Conservation (phyloP, 1,284 basidiomycete genomes). For the Sporisorium scitamineum region DNA sequence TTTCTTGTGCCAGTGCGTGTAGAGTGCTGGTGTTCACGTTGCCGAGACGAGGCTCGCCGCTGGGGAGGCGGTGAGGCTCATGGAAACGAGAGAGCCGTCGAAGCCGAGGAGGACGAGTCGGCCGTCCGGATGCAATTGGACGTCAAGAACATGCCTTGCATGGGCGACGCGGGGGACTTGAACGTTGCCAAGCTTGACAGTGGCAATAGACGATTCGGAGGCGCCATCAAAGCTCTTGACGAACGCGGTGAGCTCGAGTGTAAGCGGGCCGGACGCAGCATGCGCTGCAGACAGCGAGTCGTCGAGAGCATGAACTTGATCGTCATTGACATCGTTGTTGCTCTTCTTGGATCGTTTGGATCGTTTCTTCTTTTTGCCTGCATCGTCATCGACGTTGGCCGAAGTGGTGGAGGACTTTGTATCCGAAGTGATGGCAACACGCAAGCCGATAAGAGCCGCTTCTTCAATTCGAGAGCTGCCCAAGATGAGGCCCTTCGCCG, state of each 20-base stretch:
- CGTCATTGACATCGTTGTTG: slow-evolving; percentile 10
- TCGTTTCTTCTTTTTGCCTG: slow-evolving; percentile 42
- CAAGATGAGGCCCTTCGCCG: slow-evolving; percentile 29
- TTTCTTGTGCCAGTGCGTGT: slow-evolving; percentile 19
- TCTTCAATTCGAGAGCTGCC: slow-evolving; percentile 30
- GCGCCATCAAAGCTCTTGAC: slow-evolving; percentile 39
- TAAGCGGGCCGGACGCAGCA: slow-evolving; percentile 15
- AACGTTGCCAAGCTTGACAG: slow-evolving; percentile 25
- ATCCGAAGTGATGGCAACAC: slow-evolving; percentile 32
- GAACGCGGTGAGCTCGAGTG: slow-evolving; percentile 33
- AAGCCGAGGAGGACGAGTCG: slow-evolving; percentile 28
- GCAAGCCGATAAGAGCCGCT: slow-evolving; percentile 33
- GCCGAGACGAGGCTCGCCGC: slow-evolving; percentile 25
- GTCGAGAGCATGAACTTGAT: background rate
- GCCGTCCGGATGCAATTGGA: slow-evolving; percentile 36
- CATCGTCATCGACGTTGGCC: slow-evolving; percentile 2
- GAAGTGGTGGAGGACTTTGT: slow-evolving; percentile 4
- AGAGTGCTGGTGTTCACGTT: slow-evolving; percentile 14
- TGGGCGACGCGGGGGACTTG: slow-evolving; percentile 11
- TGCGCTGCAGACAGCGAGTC: slow-evolving; percentile 2
- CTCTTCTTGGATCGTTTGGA: slow-evolving; percentile 37
- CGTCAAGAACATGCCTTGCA: slow-evolving; percentile 30
- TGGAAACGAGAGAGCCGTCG: slow-evolving; percentile 30
- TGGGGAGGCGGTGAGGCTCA: slow-evolving; percentile 17
- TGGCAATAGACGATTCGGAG: slow-evolving; percentile 15